phyloP scores from a whole-genome alignment of 2,329 filamentous ascomycete genomes.

The Ascochyta rabiei region DNA sequence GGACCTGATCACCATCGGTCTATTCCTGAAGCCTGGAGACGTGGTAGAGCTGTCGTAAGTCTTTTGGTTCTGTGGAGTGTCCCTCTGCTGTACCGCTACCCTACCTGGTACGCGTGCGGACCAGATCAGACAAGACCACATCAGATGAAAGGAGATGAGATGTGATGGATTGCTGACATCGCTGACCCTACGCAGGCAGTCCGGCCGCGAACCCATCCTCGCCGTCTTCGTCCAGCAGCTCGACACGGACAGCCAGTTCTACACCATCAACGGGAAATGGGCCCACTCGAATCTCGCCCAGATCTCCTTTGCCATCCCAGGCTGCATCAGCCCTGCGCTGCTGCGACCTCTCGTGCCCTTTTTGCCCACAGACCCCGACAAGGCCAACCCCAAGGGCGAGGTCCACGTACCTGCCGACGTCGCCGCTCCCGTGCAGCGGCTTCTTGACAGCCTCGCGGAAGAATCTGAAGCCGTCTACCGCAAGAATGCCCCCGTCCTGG shows the following conservation, averaged over 20 bases:
- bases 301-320: constrained; percentile 57
- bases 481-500: constrained; percentile 52
- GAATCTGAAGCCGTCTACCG: constrained; percentile 57
- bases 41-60: constrained; percentile 54
- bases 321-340: constrained; percentile 54
- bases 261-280: constrained; percentile 59
- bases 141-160: no score
- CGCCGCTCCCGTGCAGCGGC: constrained; percentile 52
- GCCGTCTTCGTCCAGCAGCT: constrained; percentile 57
- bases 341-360: constrained; percentile 57
- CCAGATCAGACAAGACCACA: no score
- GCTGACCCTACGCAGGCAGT: constrained; percentile 6
- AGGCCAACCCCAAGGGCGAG: constrained; percentile 35
- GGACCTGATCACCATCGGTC: constrained; percentile 43
- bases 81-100: no score
- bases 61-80: no score
- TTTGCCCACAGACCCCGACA: constrained; percentile 52
- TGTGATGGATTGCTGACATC: neutral
- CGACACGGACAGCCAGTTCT: constrained; percentile 53
- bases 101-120: neutral
- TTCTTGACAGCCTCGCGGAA: constrained; percentile 52
- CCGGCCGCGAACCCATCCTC: constrained; percentile 51
- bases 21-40: constrained; percentile 53
- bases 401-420: constrained; percentile 53
- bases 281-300: constrained; percentile 44